Evolutionary conservation across 2,329 filamentous ascomycete genomes (phyloP).

Genomic region (Parascedosporium putredinis): DNA sequence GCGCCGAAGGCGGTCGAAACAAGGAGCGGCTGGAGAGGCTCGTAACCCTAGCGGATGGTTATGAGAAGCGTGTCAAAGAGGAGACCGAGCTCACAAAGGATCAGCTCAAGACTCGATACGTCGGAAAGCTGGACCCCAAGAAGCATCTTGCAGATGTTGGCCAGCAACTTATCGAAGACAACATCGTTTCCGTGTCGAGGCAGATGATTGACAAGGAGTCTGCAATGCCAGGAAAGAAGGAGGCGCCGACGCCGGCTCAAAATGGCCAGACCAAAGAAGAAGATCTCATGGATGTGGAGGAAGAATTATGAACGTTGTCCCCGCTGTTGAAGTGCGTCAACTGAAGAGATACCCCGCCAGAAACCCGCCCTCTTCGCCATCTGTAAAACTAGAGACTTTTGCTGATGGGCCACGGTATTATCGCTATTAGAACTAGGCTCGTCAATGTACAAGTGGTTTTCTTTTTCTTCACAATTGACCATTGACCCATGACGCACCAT

Average conservation of each 20-base stretch:
- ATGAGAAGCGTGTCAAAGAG: slow-evolving; percentile 98
- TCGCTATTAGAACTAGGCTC: slow-evolving; percentile 6
- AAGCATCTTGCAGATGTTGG: slow-evolving; percentile 97
- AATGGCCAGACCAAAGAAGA: slow-evolving; percentile 44
- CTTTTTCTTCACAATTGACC: not conserved
- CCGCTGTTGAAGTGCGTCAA: not conserved
- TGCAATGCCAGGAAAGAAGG: slow-evolving; percentile 68
- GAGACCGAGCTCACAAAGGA: slow-evolving; percentile 96
- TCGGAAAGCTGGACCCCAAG: slow-evolving; percentile 98
- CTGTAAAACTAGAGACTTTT: slow-evolving; percentile 6
- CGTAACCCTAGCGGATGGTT: slow-evolving; percentile 83
- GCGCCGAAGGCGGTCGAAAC: slow-evolving; percentile 71
- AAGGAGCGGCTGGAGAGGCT: slow-evolving; percentile 81
- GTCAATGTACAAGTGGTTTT: slow-evolving; percentile 6
- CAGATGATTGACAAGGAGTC: slow-evolving; percentile 99
- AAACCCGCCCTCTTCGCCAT: slow-evolving; percentile 4
- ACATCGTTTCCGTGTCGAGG: slow-evolving; percentile 94
- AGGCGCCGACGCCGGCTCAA: slow-evolving; percentile 29
- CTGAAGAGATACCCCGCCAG: slow-evolving; percentile 1
- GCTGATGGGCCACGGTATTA: slow-evolving; percentile 6
- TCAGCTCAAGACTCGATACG: slow-evolving; percentile 96
- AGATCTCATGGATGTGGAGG: slow-evolving; percentile 62
- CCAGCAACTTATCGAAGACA: slow-evolving; percentile 95
- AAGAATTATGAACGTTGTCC: slow-evolving; percentile 31
- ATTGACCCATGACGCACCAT: no score